These are phyloP conservation scores for Rhynchosporium graminicola DNA, from an alignment of 2,329 filamentous ascomycete species.

Conservation along the genomic window DNA sequence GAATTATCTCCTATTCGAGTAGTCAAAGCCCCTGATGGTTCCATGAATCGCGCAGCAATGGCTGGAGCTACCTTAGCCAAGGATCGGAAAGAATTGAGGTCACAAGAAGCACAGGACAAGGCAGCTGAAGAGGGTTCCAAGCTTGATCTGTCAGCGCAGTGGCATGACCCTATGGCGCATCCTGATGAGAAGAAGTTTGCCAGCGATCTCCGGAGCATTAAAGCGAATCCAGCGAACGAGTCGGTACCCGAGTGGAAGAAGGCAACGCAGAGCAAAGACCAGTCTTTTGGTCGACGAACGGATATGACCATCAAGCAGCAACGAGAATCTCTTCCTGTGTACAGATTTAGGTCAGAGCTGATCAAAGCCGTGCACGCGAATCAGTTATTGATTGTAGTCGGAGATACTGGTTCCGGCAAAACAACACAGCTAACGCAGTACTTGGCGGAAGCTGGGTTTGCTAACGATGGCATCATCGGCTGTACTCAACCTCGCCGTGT, in stretches of 20 bases:
- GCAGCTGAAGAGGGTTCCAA: slow-evolving; percentile 71
- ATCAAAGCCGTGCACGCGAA: slow-evolving; percentile 85
- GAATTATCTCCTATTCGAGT: slow-evolving; percentile 95
- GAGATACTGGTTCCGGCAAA: slow-evolving; percentile 96
- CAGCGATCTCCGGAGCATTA: slow-evolving; percentile 73
- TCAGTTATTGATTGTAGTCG: slow-evolving; percentile 92
- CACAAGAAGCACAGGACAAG: slow-evolving; percentile 82
- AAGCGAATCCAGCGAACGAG: slow-evolving; percentile 59
- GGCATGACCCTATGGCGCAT: slow-evolving; percentile 95
- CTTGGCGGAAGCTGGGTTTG: slow-evolving; percentile 88
- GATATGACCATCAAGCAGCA: slow-evolving; percentile 94
- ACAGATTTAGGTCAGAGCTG: slow-evolving; percentile 80
- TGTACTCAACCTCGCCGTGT: slow-evolving; percentile 97
- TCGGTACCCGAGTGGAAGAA: slow-evolving; percentile 91
- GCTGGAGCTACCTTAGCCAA: slow-evolving; percentile 85
- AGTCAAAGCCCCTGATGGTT: slow-evolving; percentile 97
- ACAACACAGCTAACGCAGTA: slow-evolving; percentile 97
- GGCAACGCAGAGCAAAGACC: slow-evolving; percentile 75
- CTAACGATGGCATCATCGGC: slow-evolving; percentile 84
- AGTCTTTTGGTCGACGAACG: slow-evolving; percentile 82
- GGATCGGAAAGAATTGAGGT: slow-evolving; percentile 83
- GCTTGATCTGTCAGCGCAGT: slow-evolving; percentile 84
- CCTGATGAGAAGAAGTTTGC: slow-evolving; percentile 87
- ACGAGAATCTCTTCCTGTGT: slow-evolving; percentile 86
- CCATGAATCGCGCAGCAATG: slow-evolving; percentile 95